Base-by-base conservation (phyloP, 345 rosid genomes). In the Mangifera indica region DNA sequence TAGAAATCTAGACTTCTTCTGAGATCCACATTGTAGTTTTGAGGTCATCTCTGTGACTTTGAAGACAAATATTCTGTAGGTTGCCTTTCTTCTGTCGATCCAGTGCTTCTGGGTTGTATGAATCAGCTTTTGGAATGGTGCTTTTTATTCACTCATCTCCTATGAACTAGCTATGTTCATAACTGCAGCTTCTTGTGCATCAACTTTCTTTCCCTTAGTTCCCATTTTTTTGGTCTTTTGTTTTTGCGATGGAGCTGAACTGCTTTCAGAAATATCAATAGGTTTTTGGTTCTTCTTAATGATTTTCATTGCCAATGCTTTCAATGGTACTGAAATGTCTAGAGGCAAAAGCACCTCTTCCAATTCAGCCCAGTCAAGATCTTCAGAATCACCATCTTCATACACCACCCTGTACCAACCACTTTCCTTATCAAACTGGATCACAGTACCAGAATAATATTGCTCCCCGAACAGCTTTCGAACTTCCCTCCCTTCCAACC, bases 321-420 rank as follows among this genome's bases (percentile, higher is more conserved):
- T 91, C 72, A 94, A 48, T 0, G 97, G 88, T 45, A 86, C 55
- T 9, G 86, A 77, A 69, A 92, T 84, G 65, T 94, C 97, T 70
- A 91, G 73, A 66, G 97, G 97, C 51, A 83, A 11, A 70, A 94
- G 85, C 42, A 90, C 80, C 24, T 79, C 82, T 73, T 94, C 86
- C 70, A 91, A 73, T 78, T 92, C 97, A 25, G 51, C 67, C 95
- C 93, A 90, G 42, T 89, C 93, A 44, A 90, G 91, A 75, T 94
- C 96, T 83, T 94, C 97, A 25, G 76, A 84, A 68, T 94, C 96
- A 0, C 93, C 97, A 70, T 94, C 98, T 72, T 88, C 95, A 58
- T 94, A 94, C 42, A 69, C 87, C 74, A 91, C 95, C 78, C 84
- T 87, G 60, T 92, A 89, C 98, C 98, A 92, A 2, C 89, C 88